Evolutionary conservation across 129 eudicot genomes (phyloP).

Genomic region (Dittrichia graveolens): DNA sequence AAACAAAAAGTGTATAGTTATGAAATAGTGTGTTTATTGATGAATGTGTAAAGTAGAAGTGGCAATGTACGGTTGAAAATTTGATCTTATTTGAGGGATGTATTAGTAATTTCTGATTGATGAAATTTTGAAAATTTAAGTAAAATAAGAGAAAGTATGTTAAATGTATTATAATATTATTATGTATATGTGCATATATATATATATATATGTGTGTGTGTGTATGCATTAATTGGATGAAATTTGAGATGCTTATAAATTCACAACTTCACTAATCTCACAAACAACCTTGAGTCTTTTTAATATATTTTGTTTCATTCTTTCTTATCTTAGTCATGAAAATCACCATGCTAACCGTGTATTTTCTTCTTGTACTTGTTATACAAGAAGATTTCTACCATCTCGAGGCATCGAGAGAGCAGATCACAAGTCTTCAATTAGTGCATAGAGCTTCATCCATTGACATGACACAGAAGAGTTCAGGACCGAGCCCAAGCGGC

Average conservation of each 20-base stretch:
- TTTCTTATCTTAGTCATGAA: slow-evolving; percentile 1
- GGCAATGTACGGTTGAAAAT: too few relatives aligned
- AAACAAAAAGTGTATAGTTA: too few relatives aligned
- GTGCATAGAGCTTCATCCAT: neutral
- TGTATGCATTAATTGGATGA: neutral
- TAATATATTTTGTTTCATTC: neutral
- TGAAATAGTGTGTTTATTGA: too few relatives aligned
- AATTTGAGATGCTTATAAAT: neutral
- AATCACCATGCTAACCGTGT: neutral
- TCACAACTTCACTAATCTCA: neutral
- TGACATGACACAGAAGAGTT: neutral
- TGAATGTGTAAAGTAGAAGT: too few relatives aligned
- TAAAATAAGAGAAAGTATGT: too few relatives aligned
- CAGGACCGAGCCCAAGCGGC: neutral
- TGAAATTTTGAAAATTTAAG: too few relatives aligned
- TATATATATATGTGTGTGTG: too few relatives aligned
- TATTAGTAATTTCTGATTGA: too few relatives aligned
- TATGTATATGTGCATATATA: too few relatives aligned
- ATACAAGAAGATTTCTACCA: neutral
- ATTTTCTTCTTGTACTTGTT: slow-evolving; percentile 1
- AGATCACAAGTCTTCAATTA: neutral
- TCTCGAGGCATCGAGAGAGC: neutral
- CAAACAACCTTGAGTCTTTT: neutral
- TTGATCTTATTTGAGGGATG: too few relatives aligned
- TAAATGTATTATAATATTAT: too few relatives aligned